phyloP scores from a whole-genome alignment of 2,329 filamentous ascomycete genomes.

The Immersiporthe knoxdaviesiana region DNA sequence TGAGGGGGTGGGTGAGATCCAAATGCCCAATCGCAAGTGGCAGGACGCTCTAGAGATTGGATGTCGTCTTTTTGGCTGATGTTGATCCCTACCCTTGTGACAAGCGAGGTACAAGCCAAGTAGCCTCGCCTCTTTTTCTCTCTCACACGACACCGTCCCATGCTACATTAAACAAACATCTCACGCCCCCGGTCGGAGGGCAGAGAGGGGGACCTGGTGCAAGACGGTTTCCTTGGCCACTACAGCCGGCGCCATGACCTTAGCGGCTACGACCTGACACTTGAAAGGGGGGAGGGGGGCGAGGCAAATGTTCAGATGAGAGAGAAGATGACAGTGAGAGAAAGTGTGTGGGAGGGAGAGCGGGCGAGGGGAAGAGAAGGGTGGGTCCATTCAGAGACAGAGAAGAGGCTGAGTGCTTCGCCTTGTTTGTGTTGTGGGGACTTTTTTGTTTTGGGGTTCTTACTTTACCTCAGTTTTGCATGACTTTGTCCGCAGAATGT shows the following conservation, averaged over 20 bases:
- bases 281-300: neutral
- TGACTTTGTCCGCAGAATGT: neutral
- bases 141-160: neutral
- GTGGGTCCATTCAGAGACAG: no score
- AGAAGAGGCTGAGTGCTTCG: neutral
- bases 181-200: no score
- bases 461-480: no score
- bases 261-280: slow-evolving; percentile 4
- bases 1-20: neutral
- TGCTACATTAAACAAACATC: no score
- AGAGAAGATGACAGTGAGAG: neutral
- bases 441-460: neutral
- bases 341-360: neutral
- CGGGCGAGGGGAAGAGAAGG: neutral
- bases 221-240: neutral
- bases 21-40: neutral
- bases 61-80: neutral
- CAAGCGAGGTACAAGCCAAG: neutral
- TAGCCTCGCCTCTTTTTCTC: neutral
- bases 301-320: neutral
- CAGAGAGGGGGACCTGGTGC: neutral
- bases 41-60: neutral
- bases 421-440: neutral
- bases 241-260: slow-evolving; percentile 2
- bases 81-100: neutral